Conservation (phyloP, 2,329 filamentous ascomycete genomes). For the Rhynchosporium graminicola region DNA sequence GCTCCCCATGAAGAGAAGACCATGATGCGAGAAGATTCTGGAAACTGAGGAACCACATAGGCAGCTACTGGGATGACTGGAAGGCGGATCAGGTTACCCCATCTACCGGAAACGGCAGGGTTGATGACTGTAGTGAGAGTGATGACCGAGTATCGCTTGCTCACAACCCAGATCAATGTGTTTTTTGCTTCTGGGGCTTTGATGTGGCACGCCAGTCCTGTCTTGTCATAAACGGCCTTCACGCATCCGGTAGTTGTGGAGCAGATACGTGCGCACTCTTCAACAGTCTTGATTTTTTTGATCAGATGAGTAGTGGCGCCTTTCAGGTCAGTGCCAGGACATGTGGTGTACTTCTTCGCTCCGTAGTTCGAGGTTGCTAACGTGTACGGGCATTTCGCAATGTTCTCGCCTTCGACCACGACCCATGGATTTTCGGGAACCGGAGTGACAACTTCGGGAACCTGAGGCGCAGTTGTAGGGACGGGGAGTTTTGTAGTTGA, state of each 20-base stretch:
- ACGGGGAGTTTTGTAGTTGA: too few relatives aligned
- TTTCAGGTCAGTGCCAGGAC: slow-evolving; percentile 2
- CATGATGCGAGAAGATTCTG: slow-evolving; percentile 8
- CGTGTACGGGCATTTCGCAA: background rate
- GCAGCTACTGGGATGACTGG: slow-evolving; percentile 15
- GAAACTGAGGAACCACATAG: slow-evolving; percentile 14
- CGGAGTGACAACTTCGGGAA: background rate
- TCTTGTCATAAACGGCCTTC: slow-evolving; percentile 4
- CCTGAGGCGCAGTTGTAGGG: background rate
- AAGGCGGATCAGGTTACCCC: slow-evolving; percentile 12
- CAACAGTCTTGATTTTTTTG: background rate
- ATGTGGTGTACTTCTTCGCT: background rate
- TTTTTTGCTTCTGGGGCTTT: slow-evolving; percentile 3
- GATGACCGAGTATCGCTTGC: slow-evolving; percentile 8
- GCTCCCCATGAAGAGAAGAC: slow-evolving; percentile 12
- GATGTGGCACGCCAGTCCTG: slow-evolving; percentile 3
- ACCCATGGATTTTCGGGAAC: background rate
- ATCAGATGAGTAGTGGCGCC: background rate
- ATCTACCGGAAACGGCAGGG: slow-evolving; percentile 3
- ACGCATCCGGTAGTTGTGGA: background rate
- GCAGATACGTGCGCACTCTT: background rate
- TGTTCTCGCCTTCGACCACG: background rate
- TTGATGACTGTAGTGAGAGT: background rate
- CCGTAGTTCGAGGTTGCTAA: background rate
- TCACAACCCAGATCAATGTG: slow-evolving; percentile 3